Percentiles rank a stretch among this genome's conserved stretches.
Conservation (phyloP, 208 protist genomes). For the Leishmania major region DNA sequence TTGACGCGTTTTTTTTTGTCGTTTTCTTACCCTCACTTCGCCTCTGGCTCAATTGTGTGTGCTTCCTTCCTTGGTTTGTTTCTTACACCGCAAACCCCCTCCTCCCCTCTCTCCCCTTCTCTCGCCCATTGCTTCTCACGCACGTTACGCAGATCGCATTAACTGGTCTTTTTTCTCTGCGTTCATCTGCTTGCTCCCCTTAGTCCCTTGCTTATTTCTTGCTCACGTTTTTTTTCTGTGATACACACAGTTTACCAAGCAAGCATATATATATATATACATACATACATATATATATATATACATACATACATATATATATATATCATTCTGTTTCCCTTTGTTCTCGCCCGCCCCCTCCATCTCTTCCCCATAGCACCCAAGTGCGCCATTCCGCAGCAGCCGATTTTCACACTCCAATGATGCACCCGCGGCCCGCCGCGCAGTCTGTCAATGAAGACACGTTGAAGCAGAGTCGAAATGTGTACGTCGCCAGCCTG, state of each 20-base stretch:
- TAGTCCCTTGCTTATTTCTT: not conserved
- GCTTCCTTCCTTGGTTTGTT: not conserved
- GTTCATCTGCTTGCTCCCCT: not conserved
- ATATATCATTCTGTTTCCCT: not conserved
- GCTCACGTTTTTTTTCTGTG: constrained; percentile 7
- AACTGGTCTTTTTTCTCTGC: not conserved
- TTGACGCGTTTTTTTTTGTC: not conserved
- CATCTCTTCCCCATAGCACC: not conserved
- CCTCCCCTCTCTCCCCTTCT: not conserved
- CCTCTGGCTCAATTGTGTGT: not conserved
- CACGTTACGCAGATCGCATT: not conserved
- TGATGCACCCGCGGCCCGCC: constrained; percentile 14
- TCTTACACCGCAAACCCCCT: not conserved
- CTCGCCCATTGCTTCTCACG: not conserved
- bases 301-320: too few species aligned
- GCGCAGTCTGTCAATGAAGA: constrained; percentile 15
- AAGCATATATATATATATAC: not conserved
- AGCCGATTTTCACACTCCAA: constrained; percentile 1
- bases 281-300: not conserved
- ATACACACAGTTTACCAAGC: not conserved
- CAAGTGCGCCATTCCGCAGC: not conserved
- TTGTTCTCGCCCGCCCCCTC: not conserved
- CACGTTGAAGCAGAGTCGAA: constrained; percentile 31
- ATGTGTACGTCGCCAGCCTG: constrained; percentile 79
- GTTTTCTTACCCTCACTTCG: not conserved